Percentiles rank a stretch among this genome's conserved stretches.
These are phyloP conservation scores for Claviceps spartinae DNA, from an alignment of 2,329 filamentous ascomycete genomes.

Conservation along the genomic window DNA sequence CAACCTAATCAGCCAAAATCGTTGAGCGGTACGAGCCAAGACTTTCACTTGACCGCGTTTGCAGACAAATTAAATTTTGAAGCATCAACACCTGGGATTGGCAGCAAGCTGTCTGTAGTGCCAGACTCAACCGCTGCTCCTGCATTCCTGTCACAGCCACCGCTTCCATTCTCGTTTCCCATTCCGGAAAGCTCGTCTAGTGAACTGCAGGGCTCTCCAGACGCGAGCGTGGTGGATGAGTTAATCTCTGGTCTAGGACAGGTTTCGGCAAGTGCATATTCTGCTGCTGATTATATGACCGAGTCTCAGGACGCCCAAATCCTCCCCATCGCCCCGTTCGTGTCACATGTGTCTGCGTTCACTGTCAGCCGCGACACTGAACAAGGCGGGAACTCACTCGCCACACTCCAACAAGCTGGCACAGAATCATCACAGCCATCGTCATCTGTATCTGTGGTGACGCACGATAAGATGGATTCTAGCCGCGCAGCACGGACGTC, in stretches of 20 bases:
- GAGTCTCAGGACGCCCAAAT: constrained; percentile 18
- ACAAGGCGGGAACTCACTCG: neutral
- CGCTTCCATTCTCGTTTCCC: neutral
- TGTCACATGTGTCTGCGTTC: constrained; percentile 7
- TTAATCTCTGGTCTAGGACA: constrained; percentile 1
- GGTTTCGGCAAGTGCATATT: neutral
- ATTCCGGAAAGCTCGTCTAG: constrained; percentile 4
- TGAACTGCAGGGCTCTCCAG: neutral
- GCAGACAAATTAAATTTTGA: neutral
- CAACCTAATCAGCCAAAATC: constrained; percentile 11
- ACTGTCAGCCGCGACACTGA: constrained; percentile 7
- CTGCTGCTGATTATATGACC: neutral
- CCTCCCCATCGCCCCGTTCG: constrained; percentile 6
- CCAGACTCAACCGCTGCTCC: constrained; percentile 4
- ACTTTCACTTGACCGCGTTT: neutral
- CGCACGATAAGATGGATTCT: neutral
- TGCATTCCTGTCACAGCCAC: constrained; percentile 8
- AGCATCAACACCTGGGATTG: neutral
- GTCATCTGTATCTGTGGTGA: neutral
- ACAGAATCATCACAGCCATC: neutral
- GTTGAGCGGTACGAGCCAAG: neutral
- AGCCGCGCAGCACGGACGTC: neutral
- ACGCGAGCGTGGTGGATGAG: constrained; percentile 1
- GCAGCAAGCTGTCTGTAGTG: neutral
- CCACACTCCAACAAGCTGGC: neutral